Evolutionary conservation across 2,329 filamentous ascomycete species (phyloP), one percentile per base, ranked within the genome.

Genomic region (Fusarium longipes): DNA sequence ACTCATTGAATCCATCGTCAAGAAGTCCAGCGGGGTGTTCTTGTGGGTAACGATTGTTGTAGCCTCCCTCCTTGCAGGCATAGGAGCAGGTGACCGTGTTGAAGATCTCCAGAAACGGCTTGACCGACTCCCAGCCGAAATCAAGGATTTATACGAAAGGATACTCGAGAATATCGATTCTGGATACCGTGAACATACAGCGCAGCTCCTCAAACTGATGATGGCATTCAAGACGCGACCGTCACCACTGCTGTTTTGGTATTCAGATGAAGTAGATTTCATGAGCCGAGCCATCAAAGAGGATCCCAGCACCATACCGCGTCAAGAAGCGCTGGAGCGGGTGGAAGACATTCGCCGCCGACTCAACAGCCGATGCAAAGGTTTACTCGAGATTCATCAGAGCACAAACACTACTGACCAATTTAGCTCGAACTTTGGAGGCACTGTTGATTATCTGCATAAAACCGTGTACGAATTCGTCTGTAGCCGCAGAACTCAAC

Each of bases 31-130:
- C 0, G 60, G 60, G 0, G 58, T 57, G 0, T 63, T 63, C 6
- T 15, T 63, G 17, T 63, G 60, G 60, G 58, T 63, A 1, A 57
- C 33, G 4, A 40, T 65, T 6, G 62, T 65, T 8, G 54, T 60
- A 3, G 6, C 47, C 0, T 65, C 62, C 0, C 47, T 65, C 11
- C 18, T 64, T 5, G 36, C 40, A 15, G 62, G 60, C 0, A 18
- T 65, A 18, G 8, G 6, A 33, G 25, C 30, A 7, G 60, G 62
- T 1, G 62, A 65, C 5, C 60, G 62, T 0, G 6, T 59, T 1
- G 40, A 44, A 22, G 63, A 67, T 6, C 36, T 67, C 0, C 22
- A 67, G 6, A 22, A 22, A 1, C 11, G 53, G 0, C 22, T 67
- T 2, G 6, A 20, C 3, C 14, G 15, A 0, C 53, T 67, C 0